Evolutionary conservation across 371 early-diverging fungal genomes (phyloP).

Genomic region (Circinella minor): DNA sequence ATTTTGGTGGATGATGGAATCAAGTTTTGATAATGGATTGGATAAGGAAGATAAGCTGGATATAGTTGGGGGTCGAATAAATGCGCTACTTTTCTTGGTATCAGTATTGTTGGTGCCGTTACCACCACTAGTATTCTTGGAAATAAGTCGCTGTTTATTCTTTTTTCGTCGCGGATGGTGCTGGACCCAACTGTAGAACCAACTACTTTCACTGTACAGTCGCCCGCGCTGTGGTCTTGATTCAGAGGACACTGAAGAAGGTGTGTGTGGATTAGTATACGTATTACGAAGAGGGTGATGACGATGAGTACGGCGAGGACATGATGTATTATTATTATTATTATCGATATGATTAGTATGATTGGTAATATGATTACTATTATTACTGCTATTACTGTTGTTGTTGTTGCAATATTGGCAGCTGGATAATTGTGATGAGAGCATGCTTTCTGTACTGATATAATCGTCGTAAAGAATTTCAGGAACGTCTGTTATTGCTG

Average conservation of each 20-base stretch:
- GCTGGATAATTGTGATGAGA: slow-evolving; percentile 1
- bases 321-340: neutral
- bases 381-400: neutral
- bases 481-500: slow-evolving; percentile 8
- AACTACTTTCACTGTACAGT: slow-evolving; percentile 3
- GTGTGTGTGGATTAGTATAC: neutral
- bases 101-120: neutral
- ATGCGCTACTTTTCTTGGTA: neutral
- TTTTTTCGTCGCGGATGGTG: slow-evolving; percentile 13
- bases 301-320: slow-evolving; percentile 6
- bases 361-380: neutral
- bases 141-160: slow-evolving; percentile 6
- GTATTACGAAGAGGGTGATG: slow-evolving; percentile 5
- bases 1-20: slow-evolving; percentile 9
- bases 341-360: too few species aligned
- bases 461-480: slow-evolving; percentile 13
- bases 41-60: slow-evolving; percentile 13
- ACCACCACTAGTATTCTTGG: neutral
- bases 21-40: slow-evolving; percentile 13
- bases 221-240: slow-evolving; percentile 4
- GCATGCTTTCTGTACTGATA: neutral
- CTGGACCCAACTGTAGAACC: slow-evolving; percentile 18
- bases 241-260: neutral
- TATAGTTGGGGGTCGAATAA: slow-evolving; percentile 16
- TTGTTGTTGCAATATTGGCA: slow-evolving; percentile 10